Base-by-base conservation (phyloP, 306 rosid genomes). In the Vigna nakashimae region DNA sequence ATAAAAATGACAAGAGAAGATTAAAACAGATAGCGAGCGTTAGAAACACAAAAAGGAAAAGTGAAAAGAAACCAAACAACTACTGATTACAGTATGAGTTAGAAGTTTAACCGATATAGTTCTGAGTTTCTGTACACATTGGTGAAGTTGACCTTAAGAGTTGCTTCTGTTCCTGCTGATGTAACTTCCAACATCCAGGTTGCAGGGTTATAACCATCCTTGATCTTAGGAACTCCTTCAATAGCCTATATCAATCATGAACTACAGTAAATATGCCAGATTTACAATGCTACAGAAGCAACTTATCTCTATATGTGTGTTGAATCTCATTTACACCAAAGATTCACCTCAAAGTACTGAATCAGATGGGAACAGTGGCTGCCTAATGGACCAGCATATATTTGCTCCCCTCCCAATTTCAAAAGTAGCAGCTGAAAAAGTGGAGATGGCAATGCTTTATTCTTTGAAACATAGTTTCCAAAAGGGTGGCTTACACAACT, bases 121-220 rank as follows among this genome's bases (percentile, higher is more conserved):
- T 85, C 86, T 10, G 88, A 85, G 74, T 70, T 85, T 82, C 17
- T 75, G 80, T 79, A 85, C 12, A 82, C 73, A 43, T 83, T 80
- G 18, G 91, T 71, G 76, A 90, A 91, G 84, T 79, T 79, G 56
- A 91, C 79, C 42, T 89, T 88, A 59, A 90, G 94, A 72, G 66
- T 67, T 75, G 89, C 80, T 80, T 90, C 98, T 67, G 82, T 85
- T 34, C 84, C 91, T 49, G 86, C 79, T 78, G 98, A 94, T 82
- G 94, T 90, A 70, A 94, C 84, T 80, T 94, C 97, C 78, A 94
- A 69, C 97, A 91, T 91, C 98, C 98, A 93, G 43, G 97, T 91
- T 76, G 98, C 97, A 69, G 98, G 98, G 75, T 93, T 91, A 56
- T 90, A 88, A 43, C 92, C 92, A 66, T 90, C 96, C 70, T 50